Conservation (phyloP, 306 rosid species). For the Malus sylvestris region DNA sequence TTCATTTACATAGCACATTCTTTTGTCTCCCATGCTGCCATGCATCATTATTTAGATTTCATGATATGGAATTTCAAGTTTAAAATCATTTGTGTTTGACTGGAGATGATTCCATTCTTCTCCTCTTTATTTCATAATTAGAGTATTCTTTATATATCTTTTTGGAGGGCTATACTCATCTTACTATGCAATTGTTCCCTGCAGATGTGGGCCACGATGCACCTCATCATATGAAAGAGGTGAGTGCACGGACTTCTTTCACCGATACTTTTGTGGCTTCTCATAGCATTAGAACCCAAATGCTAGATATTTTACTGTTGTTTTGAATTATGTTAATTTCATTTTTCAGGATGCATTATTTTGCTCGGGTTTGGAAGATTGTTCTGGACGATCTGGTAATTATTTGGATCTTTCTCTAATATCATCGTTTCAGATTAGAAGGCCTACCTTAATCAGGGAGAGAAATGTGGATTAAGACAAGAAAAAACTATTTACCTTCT, state of each 20-base stretch:
- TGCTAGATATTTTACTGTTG: not conserved
- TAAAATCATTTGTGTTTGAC: not conserved
- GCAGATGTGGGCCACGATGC: conserved; percentile 50
- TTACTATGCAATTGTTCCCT: conserved; percentile 8
- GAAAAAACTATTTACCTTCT: not conserved
- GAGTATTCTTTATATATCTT: not conserved
- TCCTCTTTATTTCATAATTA: not conserved
- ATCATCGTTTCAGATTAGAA: not conserved
- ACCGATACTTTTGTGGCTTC: not conserved
- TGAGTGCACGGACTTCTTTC: conserved; percentile 23
- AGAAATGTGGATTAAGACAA: not conserved
- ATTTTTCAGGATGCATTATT: conserved; percentile 56
- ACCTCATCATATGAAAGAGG: conserved; percentile 54
- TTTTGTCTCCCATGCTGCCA: not conserved
- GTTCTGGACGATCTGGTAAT: conserved; percentile 58
- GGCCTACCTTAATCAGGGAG: not conserved
- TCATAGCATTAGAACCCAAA: not conserved
- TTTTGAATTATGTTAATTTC: conserved; percentile 16
- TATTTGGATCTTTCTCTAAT: conserved; percentile 4
- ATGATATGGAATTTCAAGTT: not conserved
- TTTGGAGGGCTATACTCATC: not conserved
- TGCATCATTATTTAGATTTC: not conserved
- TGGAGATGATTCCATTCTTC: not conserved
- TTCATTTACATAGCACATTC: not conserved
- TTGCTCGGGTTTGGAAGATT: conserved; percentile 55